Evolutionary conservation across 441 rosid species (phyloP).

Genomic region (Aquilaria agallochum): DNA sequence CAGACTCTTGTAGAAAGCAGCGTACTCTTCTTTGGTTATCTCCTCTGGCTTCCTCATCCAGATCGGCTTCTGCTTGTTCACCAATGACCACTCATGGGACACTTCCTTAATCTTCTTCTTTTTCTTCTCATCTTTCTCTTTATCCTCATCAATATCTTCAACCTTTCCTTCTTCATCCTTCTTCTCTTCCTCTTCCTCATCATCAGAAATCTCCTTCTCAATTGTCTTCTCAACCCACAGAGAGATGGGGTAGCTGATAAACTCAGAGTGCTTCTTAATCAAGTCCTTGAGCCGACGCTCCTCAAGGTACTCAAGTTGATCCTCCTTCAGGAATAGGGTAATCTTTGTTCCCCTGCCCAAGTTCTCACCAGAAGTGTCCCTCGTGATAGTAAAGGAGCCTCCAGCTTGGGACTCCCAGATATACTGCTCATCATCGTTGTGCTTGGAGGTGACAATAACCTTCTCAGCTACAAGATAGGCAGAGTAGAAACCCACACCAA

Average conservation of each 20-base stretch:
- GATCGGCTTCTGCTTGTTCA: conserved; percentile 42
- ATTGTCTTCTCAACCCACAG: conserved; percentile 38
- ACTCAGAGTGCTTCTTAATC: conserved; percentile 41
- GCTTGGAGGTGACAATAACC: conserved; percentile 35
- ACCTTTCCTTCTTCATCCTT: conserved; percentile 38
- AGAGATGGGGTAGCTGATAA: conserved; percentile 40
- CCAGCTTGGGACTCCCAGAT: conserved; percentile 40
- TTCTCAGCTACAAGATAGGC: conserved; percentile 37
- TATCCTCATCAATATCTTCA: conserved; percentile 36
- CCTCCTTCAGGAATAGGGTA: conserved; percentile 36
- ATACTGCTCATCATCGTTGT: conserved; percentile 38
- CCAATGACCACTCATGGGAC: conserved; percentile 32
- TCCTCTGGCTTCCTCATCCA: conserved; percentile 44
- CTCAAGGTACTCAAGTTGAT: conserved; percentile 42
- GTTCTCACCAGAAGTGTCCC: conserved; percentile 32
- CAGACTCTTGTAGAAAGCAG: conserved; percentile 37
- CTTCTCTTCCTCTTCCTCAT: conserved; percentile 39
- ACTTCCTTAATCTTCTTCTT: conserved; percentile 40
- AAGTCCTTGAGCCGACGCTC: conserved; percentile 39
- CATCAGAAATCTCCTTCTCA: conserved; percentile 40
- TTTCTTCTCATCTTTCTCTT: conserved; percentile 29
- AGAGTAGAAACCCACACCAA: conserved; percentile 36
- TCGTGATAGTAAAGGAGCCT: conserved; percentile 33
- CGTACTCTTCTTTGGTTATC: conserved; percentile 34
- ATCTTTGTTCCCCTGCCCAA: conserved; percentile 41